Evolutionary conservation across 495 filamentous ascomycete species (phyloP), one percentile per base, ranked within the genome.

Genomic region (Lophiotrema nucula): DNA sequence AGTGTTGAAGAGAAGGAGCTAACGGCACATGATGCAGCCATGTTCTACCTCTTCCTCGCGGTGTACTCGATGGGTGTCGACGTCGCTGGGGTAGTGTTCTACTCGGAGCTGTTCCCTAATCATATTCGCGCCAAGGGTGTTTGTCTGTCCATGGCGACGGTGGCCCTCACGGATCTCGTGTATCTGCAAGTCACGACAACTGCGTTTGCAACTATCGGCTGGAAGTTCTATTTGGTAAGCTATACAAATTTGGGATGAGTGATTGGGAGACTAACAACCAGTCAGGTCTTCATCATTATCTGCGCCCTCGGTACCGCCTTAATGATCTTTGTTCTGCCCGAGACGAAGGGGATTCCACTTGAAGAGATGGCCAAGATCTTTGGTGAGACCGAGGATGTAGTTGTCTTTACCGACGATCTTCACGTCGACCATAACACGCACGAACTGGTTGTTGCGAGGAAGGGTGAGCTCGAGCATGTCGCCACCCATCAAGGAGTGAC

Each of bases 71-170:
- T 68, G 33, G 67, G 56, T 22, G 59, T 69, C 24, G 66, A 69
- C 25, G 63, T 67, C 2, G 65, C 56, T 13, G 60, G 61, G 13
- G 61, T 57, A 16, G 65, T 63, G n/a, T 56, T 66, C 47, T 66
- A 63, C 45, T 77, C 81, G 11, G 84, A 88, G 59, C 81, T 88
- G 41, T 87, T 81, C 61, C 84, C 85, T 0, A 70, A 78, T 47
- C 81, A 82, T 62, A 77, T 86, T 46, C 80, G 84, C 47, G 83
- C 83, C 16, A 84, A 83, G 53, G 84, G 81, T 28, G 83, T 85
- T 21, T 79, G 80, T 0, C 67, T 88, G n/a, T 72, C 84, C 0
- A 86, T 85, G 0, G 81, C 83, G 0, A 77, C 78, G 1, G 85
- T 87, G n/a, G n/a, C n/a, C n/a, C n/a, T n/a, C n/a, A n/a, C n/a